Evolutionary conservation across 768 basidiomycete species (phyloP).

Genomic region (Rhizopogon rudus): DNA sequence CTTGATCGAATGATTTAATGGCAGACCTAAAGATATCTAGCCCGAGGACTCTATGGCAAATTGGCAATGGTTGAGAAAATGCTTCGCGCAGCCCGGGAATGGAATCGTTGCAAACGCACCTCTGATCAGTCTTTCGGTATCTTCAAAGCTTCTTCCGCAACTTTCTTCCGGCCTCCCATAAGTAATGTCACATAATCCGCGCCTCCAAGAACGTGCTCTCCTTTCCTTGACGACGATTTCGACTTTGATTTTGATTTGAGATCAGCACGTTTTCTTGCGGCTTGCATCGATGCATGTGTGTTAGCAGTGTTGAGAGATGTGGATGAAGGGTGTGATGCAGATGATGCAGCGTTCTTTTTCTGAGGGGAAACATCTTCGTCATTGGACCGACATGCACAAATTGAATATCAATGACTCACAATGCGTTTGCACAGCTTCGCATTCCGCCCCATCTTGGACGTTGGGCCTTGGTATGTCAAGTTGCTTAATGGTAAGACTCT

Average conservation of each 20-base stretch:
- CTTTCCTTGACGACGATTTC: constrained; percentile 9
- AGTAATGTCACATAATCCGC: constrained; percentile 74
- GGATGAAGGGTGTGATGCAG: constrained; percentile 5
- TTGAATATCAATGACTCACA: constrained; percentile 13
- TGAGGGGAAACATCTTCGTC: constrained; percentile 1
- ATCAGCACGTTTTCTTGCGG: constrained; percentile 23
- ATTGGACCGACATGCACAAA: background rate
- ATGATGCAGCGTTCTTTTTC: constrained; percentile 19
- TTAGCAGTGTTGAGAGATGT: background rate
- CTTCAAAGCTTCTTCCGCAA: constrained; percentile 60
- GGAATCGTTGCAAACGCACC: constrained; percentile 34
- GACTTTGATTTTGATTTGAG: constrained; percentile 19
- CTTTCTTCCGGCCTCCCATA: constrained; percentile 67
- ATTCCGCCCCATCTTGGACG: constrained; percentile 26
- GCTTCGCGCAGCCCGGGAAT: constrained; percentile 63
- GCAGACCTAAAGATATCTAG: background rate
- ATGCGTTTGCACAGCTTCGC: constrained; percentile 31
- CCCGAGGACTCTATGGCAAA: constrained; percentile 32
- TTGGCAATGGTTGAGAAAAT: constrained; percentile 66
- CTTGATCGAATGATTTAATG: background rate
- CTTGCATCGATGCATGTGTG: constrained; percentile 6
- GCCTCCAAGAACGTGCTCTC: constrained; percentile 54
- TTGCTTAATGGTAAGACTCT: too few relatives aligned
- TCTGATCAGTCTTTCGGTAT: constrained; percentile 30
- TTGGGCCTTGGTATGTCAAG: too few relatives aligned